Evolutionary conservation across 306 rosid species (phyloP).

Genomic region (Cucumis cinereus): DNA sequence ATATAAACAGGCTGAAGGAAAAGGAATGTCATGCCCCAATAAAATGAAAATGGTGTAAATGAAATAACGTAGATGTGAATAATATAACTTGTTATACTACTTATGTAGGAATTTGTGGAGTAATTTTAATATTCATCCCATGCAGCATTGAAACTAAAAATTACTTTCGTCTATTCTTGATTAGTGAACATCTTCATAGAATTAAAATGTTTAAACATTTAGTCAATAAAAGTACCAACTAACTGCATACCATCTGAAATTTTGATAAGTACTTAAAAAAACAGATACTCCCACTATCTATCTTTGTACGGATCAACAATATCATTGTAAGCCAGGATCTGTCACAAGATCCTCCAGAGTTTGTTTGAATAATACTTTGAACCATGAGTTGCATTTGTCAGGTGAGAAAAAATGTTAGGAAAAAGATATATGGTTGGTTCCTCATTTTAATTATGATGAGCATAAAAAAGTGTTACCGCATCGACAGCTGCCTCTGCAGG

Average conservation of each 20-base stretch:
- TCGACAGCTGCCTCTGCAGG: constrained; percentile 40
- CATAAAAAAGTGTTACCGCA: constrained; percentile 17
- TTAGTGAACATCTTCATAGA: neutral
- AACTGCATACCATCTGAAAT: neutral
- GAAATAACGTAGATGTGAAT: neutral
- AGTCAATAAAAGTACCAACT: neutral
- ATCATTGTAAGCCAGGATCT: neutral
- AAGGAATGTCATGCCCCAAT: neutral
- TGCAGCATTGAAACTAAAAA: neutral
- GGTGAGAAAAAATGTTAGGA: neutral
- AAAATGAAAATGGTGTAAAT: neutral
- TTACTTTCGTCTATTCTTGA: neutral
- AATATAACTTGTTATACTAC: neutral
- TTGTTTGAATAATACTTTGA: neutral
- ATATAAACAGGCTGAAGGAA: neutral
- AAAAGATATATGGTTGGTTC: neutral
- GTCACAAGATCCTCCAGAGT: neutral
- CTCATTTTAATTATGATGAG: neutral
- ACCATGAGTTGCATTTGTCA: neutral
- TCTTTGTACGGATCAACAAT: neutral
- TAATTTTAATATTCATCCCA: neutral
- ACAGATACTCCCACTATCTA: neutral
- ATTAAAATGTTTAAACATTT: neutral
- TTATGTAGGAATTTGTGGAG: neutral
- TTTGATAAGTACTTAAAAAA: too few relatives aligned